These are phyloP conservation scores for Pycnococcus provasolii DNA, from an alignment of 139 green algal genomes.

Conservation along the genomic window DNA sequence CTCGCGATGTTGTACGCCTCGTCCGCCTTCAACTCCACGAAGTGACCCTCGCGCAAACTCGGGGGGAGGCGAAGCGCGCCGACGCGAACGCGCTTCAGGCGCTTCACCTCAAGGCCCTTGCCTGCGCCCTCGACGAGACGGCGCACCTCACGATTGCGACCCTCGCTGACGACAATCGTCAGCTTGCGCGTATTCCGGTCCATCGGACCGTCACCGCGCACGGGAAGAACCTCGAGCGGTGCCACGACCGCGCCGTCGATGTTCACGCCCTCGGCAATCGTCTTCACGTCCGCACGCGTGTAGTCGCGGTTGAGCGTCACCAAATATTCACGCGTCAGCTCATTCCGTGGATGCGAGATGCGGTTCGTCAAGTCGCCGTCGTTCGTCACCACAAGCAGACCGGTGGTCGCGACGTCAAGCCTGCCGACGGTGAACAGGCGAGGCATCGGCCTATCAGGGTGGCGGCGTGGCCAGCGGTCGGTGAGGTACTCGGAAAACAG, in stretches of 20 bases:
- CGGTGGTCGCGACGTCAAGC: slow-evolving; percentile 74
- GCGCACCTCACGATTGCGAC: slow-evolving; percentile 74
- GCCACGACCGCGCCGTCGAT: slow-evolving; percentile 41
- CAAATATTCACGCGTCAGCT: slow-evolving; percentile 13
- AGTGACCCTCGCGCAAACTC: too few relatives aligned
- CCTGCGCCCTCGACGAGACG: slow-evolving; percentile 38
- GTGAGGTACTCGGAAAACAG: too few relatives aligned
- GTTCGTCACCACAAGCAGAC: slow-evolving; percentile 92
- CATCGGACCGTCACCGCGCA: slow-evolving; percentile 29
- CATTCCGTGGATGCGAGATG: slow-evolving; percentile 46
- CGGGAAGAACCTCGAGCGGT: slow-evolving; percentile 28
- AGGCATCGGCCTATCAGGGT: slow-evolving; percentile 41
- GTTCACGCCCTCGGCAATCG: slow-evolving; percentile 11
- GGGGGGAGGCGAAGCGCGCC: slow-evolving; percentile 62
- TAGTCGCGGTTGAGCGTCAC: too few relatives aligned
- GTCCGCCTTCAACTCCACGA: too few relatives aligned
- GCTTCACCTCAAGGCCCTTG: slow-evolving; percentile 57
- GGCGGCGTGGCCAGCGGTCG: neutral
- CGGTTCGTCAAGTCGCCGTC: slow-evolving; percentile 53
- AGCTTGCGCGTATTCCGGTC: slow-evolving; percentile 35
- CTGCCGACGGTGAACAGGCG: slow-evolving; percentile 88
- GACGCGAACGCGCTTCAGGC: slow-evolving; percentile 64
- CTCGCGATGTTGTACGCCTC: too few relatives aligned
- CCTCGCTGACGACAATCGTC: slow-evolving; percentile 60
- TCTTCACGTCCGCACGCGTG: slow-evolving; percentile 9